Conservation (phyloP, 228 moss, liverwort and hornwort genomes). For the Sphagnum magellanicum region DNA sequence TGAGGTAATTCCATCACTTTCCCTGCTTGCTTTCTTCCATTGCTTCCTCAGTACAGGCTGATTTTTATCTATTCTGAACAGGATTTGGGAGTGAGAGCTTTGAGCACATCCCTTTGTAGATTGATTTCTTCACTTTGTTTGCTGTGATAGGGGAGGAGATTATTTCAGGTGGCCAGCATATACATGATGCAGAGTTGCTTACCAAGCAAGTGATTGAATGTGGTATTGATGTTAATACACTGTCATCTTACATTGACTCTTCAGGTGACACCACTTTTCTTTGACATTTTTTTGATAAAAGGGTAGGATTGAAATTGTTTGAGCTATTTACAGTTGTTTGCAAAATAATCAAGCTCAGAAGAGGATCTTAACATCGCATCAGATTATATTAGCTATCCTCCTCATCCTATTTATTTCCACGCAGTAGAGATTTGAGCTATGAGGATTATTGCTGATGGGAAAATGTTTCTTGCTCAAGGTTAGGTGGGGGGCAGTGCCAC, state of each 20-base stretch:
- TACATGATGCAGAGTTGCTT: constrained; percentile 32
- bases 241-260: constrained; percentile 39
- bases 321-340: not conserved
- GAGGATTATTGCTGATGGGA: no score
- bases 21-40: no score
- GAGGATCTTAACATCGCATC: not conserved
- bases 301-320: not conserved
- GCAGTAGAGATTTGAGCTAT: not conserved
- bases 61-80: no score
- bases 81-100: no score
- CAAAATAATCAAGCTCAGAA: no score
- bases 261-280: constrained; percentile 19
- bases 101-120: no score
- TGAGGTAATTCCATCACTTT: constrained; percentile 32
- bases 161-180: constrained; percentile 40
- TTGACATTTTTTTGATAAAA: not conserved
- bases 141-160: not conserved
- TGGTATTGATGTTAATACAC: constrained; percentile 35
- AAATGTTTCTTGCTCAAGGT: no score
- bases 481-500: constrained; percentile 81
- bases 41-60: no score
- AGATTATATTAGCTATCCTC: not conserved
- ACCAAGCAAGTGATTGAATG: constrained; percentile 11
- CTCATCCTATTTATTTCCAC: not conserved
- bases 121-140: no score